Base-by-base conservation (phyloP, 768 basidiomycete genomes). In the Collybia mongolica region DNA sequence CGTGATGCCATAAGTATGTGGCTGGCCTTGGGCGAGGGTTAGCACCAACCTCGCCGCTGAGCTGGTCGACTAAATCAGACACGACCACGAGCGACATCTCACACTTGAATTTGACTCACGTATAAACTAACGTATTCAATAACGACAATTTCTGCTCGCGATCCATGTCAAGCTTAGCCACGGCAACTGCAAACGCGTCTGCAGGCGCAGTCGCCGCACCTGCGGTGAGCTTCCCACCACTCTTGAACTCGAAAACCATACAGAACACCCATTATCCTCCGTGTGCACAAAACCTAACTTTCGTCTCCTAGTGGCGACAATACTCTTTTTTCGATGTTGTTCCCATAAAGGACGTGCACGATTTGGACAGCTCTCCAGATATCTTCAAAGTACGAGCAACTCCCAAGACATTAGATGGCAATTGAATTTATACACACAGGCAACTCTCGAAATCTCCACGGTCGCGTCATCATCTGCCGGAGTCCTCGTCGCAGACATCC, bases 301-400 rank as follows among this genome's bases (percentile, higher is more conserved):
- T 26, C 24, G 3, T 19, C 1, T 23, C 26, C 29, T 49, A 95
- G 90, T 92, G 88, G 83, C 80, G 88, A 44, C 90, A 93, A 62
- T 96, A 96, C 72, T 75, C 84, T 2, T 97, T 97, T 81, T 98
- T 97, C 62, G 85, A 93, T 55, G 73, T 78, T 11, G 77, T 82
- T 3, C 79, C 83, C 9, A 83, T 94, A 54, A 91, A 84, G 64
- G 92, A 93, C 59, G 72, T 77, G 2, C 83, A 94, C 59, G 89
- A 96, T 62, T 72, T 90, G 12, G 78, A 81, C 2, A 82, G 79
- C 50, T 68, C 84, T 0, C 93, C 93, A 0, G 86, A 90, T 47
- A 77, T 93, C 19, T 83, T 96, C 77, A 86, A 86, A 65, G 90
- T 88, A 57, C 37, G 55, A 44, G 15, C 24, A 14, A 18, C 18